Base-by-base conservation (phyloP, 2,329 filamentous ascomycete genomes). In the Xylariomycetidae sp. region DNA sequence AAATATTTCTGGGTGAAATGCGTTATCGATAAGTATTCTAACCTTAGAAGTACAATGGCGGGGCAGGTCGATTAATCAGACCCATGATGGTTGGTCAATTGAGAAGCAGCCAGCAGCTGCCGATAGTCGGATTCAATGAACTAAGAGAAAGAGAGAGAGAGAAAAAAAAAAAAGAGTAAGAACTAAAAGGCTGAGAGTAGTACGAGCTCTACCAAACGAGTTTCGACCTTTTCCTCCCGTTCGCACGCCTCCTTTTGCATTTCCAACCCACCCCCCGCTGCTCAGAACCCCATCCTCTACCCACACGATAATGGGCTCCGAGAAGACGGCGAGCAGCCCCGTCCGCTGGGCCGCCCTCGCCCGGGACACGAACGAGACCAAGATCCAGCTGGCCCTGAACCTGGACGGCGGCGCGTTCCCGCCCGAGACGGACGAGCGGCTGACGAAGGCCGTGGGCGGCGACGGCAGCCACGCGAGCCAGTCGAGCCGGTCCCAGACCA, bases 331-430 rank as follows among this genome's bases (percentile, higher is more conserved):
- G 8, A 45, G 30, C 33, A 56, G 63, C 27, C n/a, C n/a, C n/a
- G n/a, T n/a, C n/a, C 85, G 90, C 57, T 87, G 82, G 61, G 81
- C 87, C 31, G 77, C 82, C 34, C 69, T 97, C 50, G 80, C 84
- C 45, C 88, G 92, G 59, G 83, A 90, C 64, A 98, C 92, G 55
- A 97, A 97, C 69, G 92, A 98, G 70, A 98, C 92, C 58, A 95
- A 94, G 61, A 94, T 98, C 62, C 82, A 92, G 58, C 74, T 97
- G 44, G 86, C 87, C 25, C 74, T 98, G 50, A 95, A 92, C 66
- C 77, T 98, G 41, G 92, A 98, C 64, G 92, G 92, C 58, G 92
- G 90, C 53, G 72, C 70, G 26, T 84, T 87, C 58, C 79, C 83
- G 16, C 69, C 76, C 11, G 72, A 82, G 25, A 77, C 76, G 35